Base-by-base conservation (phyloP, 768 basidiomycete genomes). In the Tulasnella sp. region DNA sequence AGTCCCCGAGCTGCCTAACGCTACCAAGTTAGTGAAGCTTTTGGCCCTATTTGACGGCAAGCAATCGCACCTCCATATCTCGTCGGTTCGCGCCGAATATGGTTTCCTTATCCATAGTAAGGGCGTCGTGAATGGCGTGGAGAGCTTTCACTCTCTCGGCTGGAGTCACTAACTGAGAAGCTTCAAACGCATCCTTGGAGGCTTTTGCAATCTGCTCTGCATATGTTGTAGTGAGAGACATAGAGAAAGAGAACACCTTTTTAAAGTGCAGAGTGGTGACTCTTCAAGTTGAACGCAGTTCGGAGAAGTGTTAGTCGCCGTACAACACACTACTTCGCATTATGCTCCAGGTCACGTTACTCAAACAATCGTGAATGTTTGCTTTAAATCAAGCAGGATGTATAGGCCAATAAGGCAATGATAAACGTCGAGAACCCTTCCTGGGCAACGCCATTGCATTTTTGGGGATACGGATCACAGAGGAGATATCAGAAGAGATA, bases 101-200 rank as follows among this genome's bases (percentile, higher is more conserved):
- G 3, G 79, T 79, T 29, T 75, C 73, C 70, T 82, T 89, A 60
- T 75, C 78, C 27, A 72, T 69, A 44, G 79, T 78, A 34, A 99
- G 80, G 50, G 84, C 80, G 38, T 74, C 72, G 29, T 78, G 75
- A 62, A 98, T 89, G 56, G 77, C 76, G 59, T 78, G 71, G 1
- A 99, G 76, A 0, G 92, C 92, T 21, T 71, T 71, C 64, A 84
- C 76, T 29, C 92, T 80, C 63, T 89, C 83, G 0, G 74, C 65
- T 1, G 84, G 70, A 21, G 81, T 72, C 55, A 94, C 73, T 21
- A 94, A 77, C 68, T 96, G 94, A 3, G 92, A 92, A 19, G 78
- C 77, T 65, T 92, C 84, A 67, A 94, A 99, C 0, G 94, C 89
- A 7, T 71, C 68, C 68, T 91, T 89, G 22, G 92, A 91, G 1